Conservation (phyloP, 257 asterid species). For the Leonotis leonurus region DNA sequence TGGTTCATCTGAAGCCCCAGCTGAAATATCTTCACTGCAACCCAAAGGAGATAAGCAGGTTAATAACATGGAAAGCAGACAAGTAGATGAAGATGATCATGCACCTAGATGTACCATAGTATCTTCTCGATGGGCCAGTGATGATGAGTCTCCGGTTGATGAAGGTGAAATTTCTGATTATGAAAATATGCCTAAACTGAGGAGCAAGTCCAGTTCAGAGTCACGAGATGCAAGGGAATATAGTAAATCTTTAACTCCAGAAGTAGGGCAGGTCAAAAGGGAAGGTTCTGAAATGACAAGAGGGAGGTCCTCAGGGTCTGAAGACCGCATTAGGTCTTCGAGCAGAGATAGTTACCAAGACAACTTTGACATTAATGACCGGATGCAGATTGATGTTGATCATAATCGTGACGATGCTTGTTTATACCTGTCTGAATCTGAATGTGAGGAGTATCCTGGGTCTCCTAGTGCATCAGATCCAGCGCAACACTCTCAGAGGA, state of each 20-base stretch:
- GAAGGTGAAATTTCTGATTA: slow-evolving; percentile 73
- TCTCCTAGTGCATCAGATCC: slow-evolving; percentile 43
- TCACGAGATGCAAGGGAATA: slow-evolving; percentile 35
- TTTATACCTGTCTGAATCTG: slow-evolving; percentile 40
- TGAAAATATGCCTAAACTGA: slow-evolving; percentile 32
- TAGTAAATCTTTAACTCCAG: slow-evolving; percentile 53
- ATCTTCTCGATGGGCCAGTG: slow-evolving; percentile 80
- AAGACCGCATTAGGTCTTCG: slow-evolving; percentile 61
- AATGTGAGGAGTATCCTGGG: slow-evolving; percentile 44
- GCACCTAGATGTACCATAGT: slow-evolving; percentile 38
- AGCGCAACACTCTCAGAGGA: slow-evolving; percentile 41
- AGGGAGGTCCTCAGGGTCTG: slow-evolving; percentile 54
- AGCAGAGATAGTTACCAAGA: slow-evolving; percentile 64
- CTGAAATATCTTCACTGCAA: slow-evolving; percentile 22
- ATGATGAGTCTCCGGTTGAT: slow-evolving; percentile 60
- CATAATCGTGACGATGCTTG: slow-evolving; percentile 29
- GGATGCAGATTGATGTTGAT: slow-evolving; percentile 49
- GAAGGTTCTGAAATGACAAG: slow-evolving; percentile 48
- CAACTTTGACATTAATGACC: slow-evolving; percentile 32
- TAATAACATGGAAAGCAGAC: slow-evolving; percentile 18
- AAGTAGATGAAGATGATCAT: slow-evolving; percentile 39
- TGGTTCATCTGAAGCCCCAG: slow-evolving; percentile 26
- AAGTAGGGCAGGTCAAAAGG: slow-evolving; percentile 43
- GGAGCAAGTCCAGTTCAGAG: slow-evolving; percentile 38
- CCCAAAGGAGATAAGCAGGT: slow-evolving; percentile 20